phyloP scores from a whole-genome alignment of 129 eudicot genomes.

The Mikania micrantha region DNA sequence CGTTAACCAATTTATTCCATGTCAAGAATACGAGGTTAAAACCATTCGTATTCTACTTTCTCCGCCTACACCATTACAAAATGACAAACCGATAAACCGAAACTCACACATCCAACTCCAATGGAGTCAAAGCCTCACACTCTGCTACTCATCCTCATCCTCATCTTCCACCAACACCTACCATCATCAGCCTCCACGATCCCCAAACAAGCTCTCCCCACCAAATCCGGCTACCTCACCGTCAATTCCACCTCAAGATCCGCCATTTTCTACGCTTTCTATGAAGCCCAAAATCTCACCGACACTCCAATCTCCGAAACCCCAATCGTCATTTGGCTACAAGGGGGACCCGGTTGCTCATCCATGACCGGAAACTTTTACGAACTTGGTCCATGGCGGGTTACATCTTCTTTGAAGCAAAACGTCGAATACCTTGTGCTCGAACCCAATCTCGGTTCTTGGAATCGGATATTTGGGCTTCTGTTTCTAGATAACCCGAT shows the following conservation, averaged over 20 bases:
- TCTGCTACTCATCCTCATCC: conserved; percentile 30
- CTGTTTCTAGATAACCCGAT: conserved; percentile 82
- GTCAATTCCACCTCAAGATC: conserved; percentile 66
- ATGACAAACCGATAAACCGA: background rate
- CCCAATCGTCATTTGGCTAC: conserved; percentile 90
- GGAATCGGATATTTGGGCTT: conserved; percentile 81
- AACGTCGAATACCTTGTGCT: conserved; percentile 38
- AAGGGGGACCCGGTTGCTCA: conserved; percentile 95
- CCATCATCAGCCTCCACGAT: conserved; percentile 26
- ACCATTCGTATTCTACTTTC: background rate
- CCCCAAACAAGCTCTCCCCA: conserved; percentile 74
- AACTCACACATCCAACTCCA: background rate
- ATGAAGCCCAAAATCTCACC: conserved; percentile 57
- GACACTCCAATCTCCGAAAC: conserved; percentile 35
- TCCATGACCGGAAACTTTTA: conserved; percentile 75
- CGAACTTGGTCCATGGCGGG: conserved; percentile 82
- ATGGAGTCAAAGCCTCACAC: conserved; percentile 43
- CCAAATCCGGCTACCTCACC: conserved; percentile 80
- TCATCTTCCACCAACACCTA: conserved; percentile 21
- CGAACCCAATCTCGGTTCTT: conserved; percentile 54
- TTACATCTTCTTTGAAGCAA: conserved; percentile 26
- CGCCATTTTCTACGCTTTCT: conserved; percentile 78
- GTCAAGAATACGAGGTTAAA: background rate
- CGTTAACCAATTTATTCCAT: too few species aligned
- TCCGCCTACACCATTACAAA: conserved; percentile 1